Base-by-base conservation (phyloP, 768 basidiomycete genomes). In the Rhodotorula taiwanensis region DNA sequence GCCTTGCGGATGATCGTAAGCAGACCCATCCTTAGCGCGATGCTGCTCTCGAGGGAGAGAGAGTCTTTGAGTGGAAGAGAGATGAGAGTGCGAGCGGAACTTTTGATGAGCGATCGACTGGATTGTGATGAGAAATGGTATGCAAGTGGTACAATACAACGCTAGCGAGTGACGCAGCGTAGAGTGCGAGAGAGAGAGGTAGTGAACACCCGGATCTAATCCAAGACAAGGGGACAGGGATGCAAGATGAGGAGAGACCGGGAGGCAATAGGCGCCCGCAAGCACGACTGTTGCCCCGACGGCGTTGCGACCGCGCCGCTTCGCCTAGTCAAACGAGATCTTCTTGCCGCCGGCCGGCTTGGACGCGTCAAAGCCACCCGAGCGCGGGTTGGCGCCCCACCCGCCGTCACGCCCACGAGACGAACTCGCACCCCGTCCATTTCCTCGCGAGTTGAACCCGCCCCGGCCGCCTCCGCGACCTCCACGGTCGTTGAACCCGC, bases 1-100 rank as follows among this genome's bases (percentile, higher is more conserved):
- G 92, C 93, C 79, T 99, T 99, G 59, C 95, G 80, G 69, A 99
- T 98, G 75, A 98, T 90, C 10, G 95, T 95, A 62, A 98, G 83
- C 45, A 99, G 82, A 1, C 94, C 95, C 92, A 94, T 92, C 23
- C 36, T n/a, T n/a, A n/a, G n/a, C n/a, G n/a, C n/a, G n/a, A n/a
- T n/a, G n/a, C n/a, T n/a, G n/a, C n/a, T n/a, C n/a, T n/a, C n/a
- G n/a, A n/a, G n/a, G n/a, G n/a, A n/a, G n/a, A n/a, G n/a, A n/a
- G n/a, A n/a, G n/a, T n/a, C n/a, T n/a, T n/a, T n/a, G n/a, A n/a
- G n/a, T n/a, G n/a, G n/a, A n/a, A n/a, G n/a, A n/a, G n/a, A n/a
- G n/a, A n/a, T n/a, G n/a, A n/a, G n/a, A n/a, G n/a, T n/a, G n/a
- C n/a, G n/a, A n/a, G n/a, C n/a, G n/a, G n/a, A n/a, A n/a, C n/a